phyloP scores from a whole-genome alignment of 2,329 filamentous ascomycete species.

The Triangularia verruculosa region DNA sequence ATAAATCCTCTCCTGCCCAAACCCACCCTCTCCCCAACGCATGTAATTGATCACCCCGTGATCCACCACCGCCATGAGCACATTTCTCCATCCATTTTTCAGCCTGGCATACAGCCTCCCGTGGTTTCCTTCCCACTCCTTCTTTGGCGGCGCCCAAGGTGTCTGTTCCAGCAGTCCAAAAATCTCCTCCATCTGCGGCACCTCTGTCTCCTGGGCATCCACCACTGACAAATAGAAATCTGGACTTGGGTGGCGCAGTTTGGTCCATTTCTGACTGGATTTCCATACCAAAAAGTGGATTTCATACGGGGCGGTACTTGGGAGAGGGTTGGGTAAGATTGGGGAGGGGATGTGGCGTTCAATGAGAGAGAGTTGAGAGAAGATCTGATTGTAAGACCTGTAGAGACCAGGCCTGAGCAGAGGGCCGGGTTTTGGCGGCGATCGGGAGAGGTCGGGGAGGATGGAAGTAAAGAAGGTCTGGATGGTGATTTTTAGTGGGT shows the following conservation, averaged over 20 bases:
- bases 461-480: conserved; percentile 56
- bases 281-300: conserved; percentile 84
- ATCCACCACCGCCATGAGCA: conserved; percentile 84
- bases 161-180: conserved; percentile 68
- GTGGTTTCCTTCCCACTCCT: conserved; percentile 36
- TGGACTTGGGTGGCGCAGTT: conserved; percentile 71
- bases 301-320: conserved; percentile 48
- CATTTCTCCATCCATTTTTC: conserved; percentile 80
- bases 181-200: conserved; percentile 74
- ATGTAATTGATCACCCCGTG: conserved; percentile 87
- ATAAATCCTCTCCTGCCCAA: conserved; percentile 71
- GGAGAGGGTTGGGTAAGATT: conserved; percentile 29
- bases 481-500: conserved; percentile 32
- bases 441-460: conserved; percentile 33
- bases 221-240: conserved; percentile 85
- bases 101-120: conserved; percentile 69
- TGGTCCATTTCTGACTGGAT: conserved; percentile 64
- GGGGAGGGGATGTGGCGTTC: conserved; percentile 61
- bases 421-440: conserved; percentile 44
- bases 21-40: conserved; percentile 74
- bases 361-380: conserved; percentile 71
- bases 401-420: conserved; percentile 62
- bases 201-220: conserved; percentile 65
- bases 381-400: conserved; percentile 68
- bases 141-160: conserved; percentile 62